Conservation (phyloP, 176 grass and related monocot genomes). For the Rhynchospora pubera region DNA sequence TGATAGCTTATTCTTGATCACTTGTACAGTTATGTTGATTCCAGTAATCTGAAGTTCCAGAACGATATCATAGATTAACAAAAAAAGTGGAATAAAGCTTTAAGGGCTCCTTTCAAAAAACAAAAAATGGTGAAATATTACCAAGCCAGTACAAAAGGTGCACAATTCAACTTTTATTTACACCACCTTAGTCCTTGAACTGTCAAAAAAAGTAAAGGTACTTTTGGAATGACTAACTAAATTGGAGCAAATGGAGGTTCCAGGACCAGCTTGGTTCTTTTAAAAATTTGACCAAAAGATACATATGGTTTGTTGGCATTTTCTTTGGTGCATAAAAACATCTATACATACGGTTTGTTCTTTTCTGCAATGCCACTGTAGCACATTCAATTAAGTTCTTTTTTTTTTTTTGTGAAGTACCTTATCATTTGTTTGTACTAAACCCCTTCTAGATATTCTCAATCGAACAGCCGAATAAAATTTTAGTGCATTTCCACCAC, state of each 20-base stretch:
- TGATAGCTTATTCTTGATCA: conserved; percentile 84
- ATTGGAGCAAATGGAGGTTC: too few relatives aligned
- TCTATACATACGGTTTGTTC: background rate
- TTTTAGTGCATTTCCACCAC: conserved; percentile 71
- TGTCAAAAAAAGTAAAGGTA: too few relatives aligned
- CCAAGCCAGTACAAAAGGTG: background rate
- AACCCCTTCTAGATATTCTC: conserved; percentile 75
- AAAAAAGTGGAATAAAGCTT: too few relatives aligned
- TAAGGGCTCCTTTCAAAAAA: too few relatives aligned
- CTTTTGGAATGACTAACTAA: too few relatives aligned
- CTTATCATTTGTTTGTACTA: conserved; percentile 50
- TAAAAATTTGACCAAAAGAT: too few relatives aligned
- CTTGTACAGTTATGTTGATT: conserved; percentile 57
- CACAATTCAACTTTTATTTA: too few relatives aligned
- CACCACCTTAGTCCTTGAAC: too few relatives aligned
- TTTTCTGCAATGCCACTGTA: background rate
- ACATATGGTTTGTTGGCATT: too few relatives aligned
- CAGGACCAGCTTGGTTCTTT: too few relatives aligned
- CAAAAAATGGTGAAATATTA: background rate
- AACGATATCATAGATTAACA: background rate
- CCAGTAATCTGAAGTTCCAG: conserved; percentile 51
- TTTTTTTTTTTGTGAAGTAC: conserved; percentile 23
- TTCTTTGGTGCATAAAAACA: too few relatives aligned
- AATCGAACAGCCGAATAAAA: conserved; percentile 93
- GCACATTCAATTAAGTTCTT: background rate